Evolutionary conservation across 2,329 filamentous ascomycete species (phyloP), one percentile per base, ranked within the genome.

Genomic region (Dactylellina drechsleri): DNA sequence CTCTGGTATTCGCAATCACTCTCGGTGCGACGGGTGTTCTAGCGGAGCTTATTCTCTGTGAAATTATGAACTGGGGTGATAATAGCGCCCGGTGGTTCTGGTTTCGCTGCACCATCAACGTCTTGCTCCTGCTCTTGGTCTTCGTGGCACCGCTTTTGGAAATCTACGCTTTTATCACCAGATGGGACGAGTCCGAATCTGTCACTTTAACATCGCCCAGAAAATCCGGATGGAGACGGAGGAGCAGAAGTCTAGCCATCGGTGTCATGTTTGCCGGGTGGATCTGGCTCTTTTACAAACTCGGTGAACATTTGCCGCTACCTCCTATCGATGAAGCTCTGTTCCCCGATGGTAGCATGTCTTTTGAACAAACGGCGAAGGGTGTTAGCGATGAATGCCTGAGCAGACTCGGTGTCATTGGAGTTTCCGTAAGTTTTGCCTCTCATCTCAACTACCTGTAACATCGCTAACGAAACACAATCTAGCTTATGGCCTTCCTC

Each of bases 211-310:
- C 66, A n/a, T 77, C 54, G 40, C 60, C 0, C 77, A 93, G 73
- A 89, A 92, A 79, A 76, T 84, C 18, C 78, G 84, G 3, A 85
- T 90, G 3, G 90, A 95, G 78, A 83, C 82, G 1, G 82, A 84
- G 57, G 96, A 92, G 91, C 82, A 95, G 52, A 84, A 87, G 49
- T 83, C 84, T 0, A 95, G 96, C 80, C 95, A 92, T 92, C 90
- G 76, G 85, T 18, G 78, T 84, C 4, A 86, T 90, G 3, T 91
- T 95, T 78, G 83, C 82, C 1, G 83, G 83, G 52, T 96, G 92
- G 91, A 82, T 96, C 47, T 85, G 87, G 56, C 83, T 84, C 0
- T 96, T 96, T 80, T 96, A 92, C 92, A 90, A 87, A 73, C 82
- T 93, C 26, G 91, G 91, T 1, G 85, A 86, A 75, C 85, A 87